Base-by-base conservation (phyloP, 1,284 basidiomycete genomes). In the Chalciporus sp. region DNA sequence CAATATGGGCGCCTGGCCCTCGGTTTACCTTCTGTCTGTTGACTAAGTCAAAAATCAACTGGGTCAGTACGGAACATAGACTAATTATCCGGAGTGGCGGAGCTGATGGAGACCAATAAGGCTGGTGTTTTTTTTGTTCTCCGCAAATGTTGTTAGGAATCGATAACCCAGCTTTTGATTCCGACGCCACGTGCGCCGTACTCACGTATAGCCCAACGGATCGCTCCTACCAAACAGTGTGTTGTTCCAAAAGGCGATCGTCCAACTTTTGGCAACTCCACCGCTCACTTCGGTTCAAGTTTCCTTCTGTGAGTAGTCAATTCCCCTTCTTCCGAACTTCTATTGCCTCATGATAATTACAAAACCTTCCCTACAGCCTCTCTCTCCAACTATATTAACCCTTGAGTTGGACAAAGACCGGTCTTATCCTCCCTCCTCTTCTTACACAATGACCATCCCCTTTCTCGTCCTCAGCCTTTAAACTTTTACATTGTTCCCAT, bases 121-220 rank as follows among this genome's bases (percentile, higher is more conserved):
- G 20, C 41, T 27, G 19, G 17, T 5, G 16, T 3, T 42, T 17
- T 23, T 33, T 37, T 37, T 37, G 35, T 37, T 50, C 55, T 63
- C 60, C 59, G 56, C 59, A 50, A 7, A 7, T 37, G 35, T 17
- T 37, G 35, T 37, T 16, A 37, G 35, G 37, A 26, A 60, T 53
- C 47, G 62, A 65, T 61, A 63, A 64, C 62, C 51, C 35, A 37
- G 35, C n/a, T 37, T 14, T 37, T n/a, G 35, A 7, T 37, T 17
- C 49, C 58, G 58, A 61, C 51, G 35, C 51, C 62, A 64, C 61
- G 61, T 63, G 61, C n/a, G 26, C 43, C 33, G 14, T 26, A 27
- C 42, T n/a, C 42, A 35, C 49, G 37, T 39, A 33, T 39, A 33
- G 2, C 1, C 35, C 35, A 37, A 37, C 35, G n/a, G 35, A 37